Evolutionary conservation across 371 early-diverging fungal genomes (phyloP), one percentile per base, ranked within the genome.

Genomic region (Rhizopus sp.): DNA sequence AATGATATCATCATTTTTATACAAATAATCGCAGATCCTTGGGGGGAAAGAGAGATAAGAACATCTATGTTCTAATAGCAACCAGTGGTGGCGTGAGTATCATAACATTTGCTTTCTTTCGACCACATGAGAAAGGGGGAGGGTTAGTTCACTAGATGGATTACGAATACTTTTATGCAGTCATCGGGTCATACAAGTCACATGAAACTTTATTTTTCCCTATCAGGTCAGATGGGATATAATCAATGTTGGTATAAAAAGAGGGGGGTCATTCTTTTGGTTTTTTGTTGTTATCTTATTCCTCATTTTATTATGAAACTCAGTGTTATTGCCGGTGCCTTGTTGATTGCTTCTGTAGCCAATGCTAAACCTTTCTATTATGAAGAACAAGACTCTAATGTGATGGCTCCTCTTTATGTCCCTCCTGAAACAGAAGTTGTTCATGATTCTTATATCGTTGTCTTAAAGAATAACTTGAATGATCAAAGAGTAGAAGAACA

Each of bases 361-460:
- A 44, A 55, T 47, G 66, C 66, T 23, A 61, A 60, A 42, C 62
- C 66, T 50, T 29, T 66, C 16, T 47, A 41, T 52, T 47, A 57
- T 38, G 30, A 50, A 49, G 48, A 42, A 45, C 33, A 49, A 23
- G 23, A 44, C 6, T 55, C 51, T 32, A 53, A 29, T n/a, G 23
- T 13, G 23, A 33, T 84, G 38, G 90, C 88, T 31, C 91, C 91
- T 37, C 72, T 91, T 35, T 72, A 88, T 38, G 71, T 84, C 35
- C 71, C 86, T 45, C 63, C 75, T 33, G 83, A 86, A 58, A 78
- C 87, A 16, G 87, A 89, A 55, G 59, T 71, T 55, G 82, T 95
- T 52, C 75, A 83, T 9, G 86, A 93, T 74, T 84, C 83, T 39
- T 95, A 94, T 82, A 90, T 94, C 63, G 89, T 94, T 37, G 86